Conservation (phyloP, 2,329 filamentous ascomycete species). For the Fusarium stilboides region DNA sequence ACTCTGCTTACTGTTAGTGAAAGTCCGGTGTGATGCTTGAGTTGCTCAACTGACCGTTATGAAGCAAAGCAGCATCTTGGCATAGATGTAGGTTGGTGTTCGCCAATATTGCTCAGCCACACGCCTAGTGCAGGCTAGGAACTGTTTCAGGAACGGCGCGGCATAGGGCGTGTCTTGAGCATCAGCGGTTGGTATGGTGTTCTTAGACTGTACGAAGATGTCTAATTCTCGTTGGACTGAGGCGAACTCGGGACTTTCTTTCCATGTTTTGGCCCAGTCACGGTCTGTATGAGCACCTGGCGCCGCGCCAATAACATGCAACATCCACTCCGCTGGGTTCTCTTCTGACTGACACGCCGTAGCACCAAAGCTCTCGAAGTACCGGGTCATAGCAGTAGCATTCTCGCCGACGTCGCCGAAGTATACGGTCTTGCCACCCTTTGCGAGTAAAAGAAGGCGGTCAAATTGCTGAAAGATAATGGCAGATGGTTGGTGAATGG, state of each 20-base stretch:
- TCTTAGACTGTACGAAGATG: slow-evolving; percentile 54
- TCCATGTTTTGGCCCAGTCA: slow-evolving; percentile 75
- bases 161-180: slow-evolving; percentile 12
- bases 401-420: slow-evolving; percentile 75
- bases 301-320: slow-evolving; percentile 66
- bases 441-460: slow-evolving; percentile 63
- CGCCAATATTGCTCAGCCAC: slow-evolving; percentile 94
- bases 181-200: rapidly evolving
- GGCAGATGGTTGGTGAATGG: slow-evolving; percentile 20
- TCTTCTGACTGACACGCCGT: slow-evolving; percentile 73
- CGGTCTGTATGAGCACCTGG: slow-evolving; percentile 62
- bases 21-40: rapidly evolving
- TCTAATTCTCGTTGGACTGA: slow-evolving; percentile 70
- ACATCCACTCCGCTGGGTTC: slow-evolving; percentile 75
- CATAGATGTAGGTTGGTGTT: slow-evolving; percentile 88
- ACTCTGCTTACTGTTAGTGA: slow-evolving; percentile 58
- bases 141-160: slow-evolving; percentile 76
- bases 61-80: slow-evolving; percentile 73
- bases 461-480: slow-evolving; percentile 63
- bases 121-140: slow-evolving; percentile 73
- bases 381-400: slow-evolving; percentile 75
- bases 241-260: slow-evolving; percentile 66
- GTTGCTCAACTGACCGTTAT: slow-evolving; percentile 10
- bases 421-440: slow-evolving; percentile 33
- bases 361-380: slow-evolving; percentile 82